Evolutionary conservation across 192 early-diverging fungal genomes (phyloP).

Genomic region (Oehlia diaphana): DNA sequence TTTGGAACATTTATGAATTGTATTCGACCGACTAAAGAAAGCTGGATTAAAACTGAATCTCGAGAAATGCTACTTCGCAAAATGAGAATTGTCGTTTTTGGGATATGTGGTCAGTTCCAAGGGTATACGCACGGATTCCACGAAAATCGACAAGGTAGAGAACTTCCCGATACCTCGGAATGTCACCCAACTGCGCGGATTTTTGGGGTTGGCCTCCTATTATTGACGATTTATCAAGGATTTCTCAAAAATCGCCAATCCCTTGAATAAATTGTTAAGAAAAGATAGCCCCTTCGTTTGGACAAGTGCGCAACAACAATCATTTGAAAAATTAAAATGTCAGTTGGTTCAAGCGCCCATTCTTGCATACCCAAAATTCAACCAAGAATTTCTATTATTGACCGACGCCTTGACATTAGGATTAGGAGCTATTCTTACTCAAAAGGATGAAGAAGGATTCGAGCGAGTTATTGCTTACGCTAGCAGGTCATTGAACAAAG

Average conservation of each 20-base stretch:
- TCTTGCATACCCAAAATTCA: too few relatives aligned
- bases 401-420: too few relatives aligned
- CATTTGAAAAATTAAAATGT: too few relatives aligned
- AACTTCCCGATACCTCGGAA: constrained; percentile 5
- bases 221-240: background rate
- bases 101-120: constrained; percentile 8
- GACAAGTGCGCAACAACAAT: too few relatives aligned
- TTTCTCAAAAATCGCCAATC: too few relatives aligned
- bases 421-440: background rate
- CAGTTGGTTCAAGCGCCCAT: too few relatives aligned
- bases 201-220: background rate
- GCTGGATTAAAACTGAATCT: constrained; percentile 6
- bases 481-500: background rate
- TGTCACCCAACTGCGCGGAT: background rate
- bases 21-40: constrained; percentile 2
- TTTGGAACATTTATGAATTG: background rate
- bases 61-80: constrained; percentile 9
- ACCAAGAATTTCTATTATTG: too few relatives aligned
- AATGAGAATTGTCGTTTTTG: background rate
- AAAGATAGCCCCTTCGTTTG: too few relatives aligned
- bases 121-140: background rate
- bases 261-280: too few relatives aligned
- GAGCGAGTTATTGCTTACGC: constrained; percentile 7
- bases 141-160: constrained; percentile 14
- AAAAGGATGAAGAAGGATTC: background rate